Evolutionary conservation across 2,329 filamentous ascomycete species (phyloP), one percentile per base, ranked within the genome.

Genomic region (Xylariaceae sp.): DNA sequence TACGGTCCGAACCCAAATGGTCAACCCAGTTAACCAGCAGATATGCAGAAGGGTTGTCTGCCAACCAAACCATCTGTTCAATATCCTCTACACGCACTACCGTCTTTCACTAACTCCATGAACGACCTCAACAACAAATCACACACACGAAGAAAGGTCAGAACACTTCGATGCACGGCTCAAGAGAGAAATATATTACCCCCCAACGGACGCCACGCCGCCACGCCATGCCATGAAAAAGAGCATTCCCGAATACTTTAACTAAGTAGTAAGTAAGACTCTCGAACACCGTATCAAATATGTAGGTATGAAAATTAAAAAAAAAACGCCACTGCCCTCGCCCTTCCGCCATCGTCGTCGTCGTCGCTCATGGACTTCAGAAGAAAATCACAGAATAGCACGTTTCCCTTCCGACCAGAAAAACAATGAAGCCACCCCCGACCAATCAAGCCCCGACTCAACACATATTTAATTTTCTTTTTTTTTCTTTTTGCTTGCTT

Each of bases 301-400:
- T 30, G 23, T 30, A 30, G 5, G 23, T 30, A 30, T 30, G 23
- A 30, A 30, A 30, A 30, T 30, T 4, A 23, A 4, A 30, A 30
- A 30, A 30, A 30, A 56, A 62, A 63, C 58, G 50, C 57, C 64
- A 1, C 17, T 18, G 17, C 23, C 3, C 5, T 30, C 23, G 23
- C 23, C 23, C 23, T 30, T 30, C 23, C 23, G 23, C 23, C 23
- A 30, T 39, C 34, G 42, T 66, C 62, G 53, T 66, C 62, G 53
- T 66, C 62, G 53, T 64, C 58, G 53, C 63, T 66, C 64, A 56
- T 66, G 11, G 61, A 61, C 54, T 30, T 30, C 23, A 5, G 51
- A 61, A 53, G 17, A 15, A 44, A 53, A 48, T 37, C 44, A 56
- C 37, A 34, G 13, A 5, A 5, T 10, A 10, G 15, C 45, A 45